Conservation (phyloP, 2,329 filamentous ascomycete genomes). For the Calonectria leucothoes region DNA sequence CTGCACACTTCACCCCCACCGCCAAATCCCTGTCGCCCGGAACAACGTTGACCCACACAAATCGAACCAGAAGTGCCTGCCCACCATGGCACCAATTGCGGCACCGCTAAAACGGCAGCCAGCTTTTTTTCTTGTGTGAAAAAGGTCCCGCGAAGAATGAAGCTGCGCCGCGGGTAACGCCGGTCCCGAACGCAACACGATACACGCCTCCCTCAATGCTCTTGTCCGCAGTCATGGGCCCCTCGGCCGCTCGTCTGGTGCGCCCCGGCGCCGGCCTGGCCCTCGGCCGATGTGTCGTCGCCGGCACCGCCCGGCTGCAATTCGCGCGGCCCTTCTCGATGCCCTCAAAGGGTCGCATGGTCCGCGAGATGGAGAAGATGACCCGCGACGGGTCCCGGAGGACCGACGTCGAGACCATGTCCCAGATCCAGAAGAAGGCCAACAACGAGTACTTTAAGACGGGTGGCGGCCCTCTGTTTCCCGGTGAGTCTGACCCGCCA, state of each 20-base stretch:
- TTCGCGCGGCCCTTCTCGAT: slow-evolving; percentile 41
- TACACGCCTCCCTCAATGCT: slow-evolving; percentile 27
- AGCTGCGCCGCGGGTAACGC: slow-evolving; percentile 39
- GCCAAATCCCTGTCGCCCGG: too few relatives aligned
- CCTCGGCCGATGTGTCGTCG: slow-evolving; percentile 32
- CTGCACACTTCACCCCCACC: neutral
- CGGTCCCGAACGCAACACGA: slow-evolving; percentile 17
- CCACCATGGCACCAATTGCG: slow-evolving; percentile 10
- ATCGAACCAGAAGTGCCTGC: slow-evolving; percentile 39
- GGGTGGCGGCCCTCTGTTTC: slow-evolving; percentile 49
- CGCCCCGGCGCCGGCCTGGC: slow-evolving; percentile 31
- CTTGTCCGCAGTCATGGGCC: slow-evolving; percentile 30
- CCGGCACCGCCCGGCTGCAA: slow-evolving; percentile 35
- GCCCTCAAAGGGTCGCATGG: slow-evolving; percentile 39
- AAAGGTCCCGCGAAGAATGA: slow-evolving; percentile 39
- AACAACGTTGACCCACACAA: slow-evolving; percentile 33
- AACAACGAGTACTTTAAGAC: slow-evolving; percentile 48
- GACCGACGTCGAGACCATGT: slow-evolving; percentile 45
- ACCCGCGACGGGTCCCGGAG: slow-evolving; percentile 35
- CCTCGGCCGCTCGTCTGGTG: slow-evolving; percentile 27
- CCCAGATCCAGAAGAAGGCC: slow-evolving; percentile 44
- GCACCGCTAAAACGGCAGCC: neutral
- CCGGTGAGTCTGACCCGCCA: slow-evolving; percentile 38
- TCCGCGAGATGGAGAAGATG: slow-evolving; percentile 44
- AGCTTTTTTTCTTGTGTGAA: slow-evolving; percentile 15